A percentile compares a stretch with the other conserved stretches of the same genome.
phyloP scores from a whole-genome alignment of 2,329 filamentous ascomycete species.

The Hypoxylon sp. region DNA sequence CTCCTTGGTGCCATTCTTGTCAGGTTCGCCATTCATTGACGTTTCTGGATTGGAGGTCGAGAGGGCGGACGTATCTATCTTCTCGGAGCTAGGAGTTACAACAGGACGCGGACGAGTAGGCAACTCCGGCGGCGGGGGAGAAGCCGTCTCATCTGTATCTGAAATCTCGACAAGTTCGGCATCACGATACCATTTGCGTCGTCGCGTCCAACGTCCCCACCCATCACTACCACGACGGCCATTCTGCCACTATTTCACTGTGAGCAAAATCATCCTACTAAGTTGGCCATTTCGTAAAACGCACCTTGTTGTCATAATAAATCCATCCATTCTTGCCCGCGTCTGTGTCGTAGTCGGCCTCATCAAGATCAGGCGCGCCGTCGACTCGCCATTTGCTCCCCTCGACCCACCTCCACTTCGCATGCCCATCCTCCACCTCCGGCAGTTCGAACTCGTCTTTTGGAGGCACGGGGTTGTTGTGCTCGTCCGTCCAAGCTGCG shows the following conservation, averaged over 20 bases:
- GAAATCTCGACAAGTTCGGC: conserved; percentile 89
- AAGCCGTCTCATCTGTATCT: conserved; percentile 53
- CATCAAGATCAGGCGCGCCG: conserved; percentile 71
- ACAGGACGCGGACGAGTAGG: conserved; percentile 51
- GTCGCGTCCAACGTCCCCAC: conserved; percentile 94
- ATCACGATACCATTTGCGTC: conserved; percentile 96
- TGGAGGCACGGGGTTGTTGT: conserved; percentile 83
- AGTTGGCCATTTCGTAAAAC: conserved; percentile 36
- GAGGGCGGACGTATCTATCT: conserved; percentile 28
- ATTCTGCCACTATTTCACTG: conserved; percentile 80
- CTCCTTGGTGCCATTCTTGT: conserved; percentile 30
- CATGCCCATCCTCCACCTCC: conserved; percentile 72
- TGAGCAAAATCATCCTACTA: conserved; percentile 20
- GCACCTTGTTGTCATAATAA: conserved; percentile 96
- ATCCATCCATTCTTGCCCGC: conserved; percentile 87
- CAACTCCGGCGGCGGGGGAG: conserved; percentile 49
- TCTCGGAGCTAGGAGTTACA: conserved; percentile 42
- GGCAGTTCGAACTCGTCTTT: conserved; percentile 79
- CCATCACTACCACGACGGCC: conserved; percentile 88
- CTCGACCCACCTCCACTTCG: conserved; percentile 84
- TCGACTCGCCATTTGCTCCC: conserved; percentile 90
- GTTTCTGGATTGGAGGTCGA: conserved; percentile 41
- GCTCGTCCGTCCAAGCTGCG: conserved; percentile 94
- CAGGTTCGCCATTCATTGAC: conserved; percentile 32
- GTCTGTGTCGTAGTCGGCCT: conserved; percentile 67